Evolutionary conservation across 2,329 filamentous ascomycete genomes (phyloP).

Genomic region (Fusarium phyllophilum): DNA sequence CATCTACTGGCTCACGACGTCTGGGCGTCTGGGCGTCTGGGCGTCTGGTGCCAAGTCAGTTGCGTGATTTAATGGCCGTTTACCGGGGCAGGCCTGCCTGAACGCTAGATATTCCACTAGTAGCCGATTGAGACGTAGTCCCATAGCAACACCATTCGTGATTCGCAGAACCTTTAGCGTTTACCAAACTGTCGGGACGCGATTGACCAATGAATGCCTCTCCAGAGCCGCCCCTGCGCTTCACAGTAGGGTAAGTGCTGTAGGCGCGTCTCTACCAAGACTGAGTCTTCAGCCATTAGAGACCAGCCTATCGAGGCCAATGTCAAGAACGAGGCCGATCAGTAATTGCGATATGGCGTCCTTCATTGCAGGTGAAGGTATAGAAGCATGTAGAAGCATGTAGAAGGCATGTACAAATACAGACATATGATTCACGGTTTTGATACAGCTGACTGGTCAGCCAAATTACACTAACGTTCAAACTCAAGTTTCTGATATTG

Average conservation of each 20-base stretch:
- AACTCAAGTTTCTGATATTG: too few species aligned
- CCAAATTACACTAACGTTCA: too few species aligned
- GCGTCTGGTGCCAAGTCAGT: background rate
- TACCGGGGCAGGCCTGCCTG: accelerated
- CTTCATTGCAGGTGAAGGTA: background rate
- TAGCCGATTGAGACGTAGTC: accelerated
- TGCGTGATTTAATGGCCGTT: background rate
- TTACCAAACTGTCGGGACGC: background rate
- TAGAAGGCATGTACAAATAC: too few species aligned
- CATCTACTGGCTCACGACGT: background rate
- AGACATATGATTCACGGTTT: too few species aligned
- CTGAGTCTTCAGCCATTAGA: background rate
- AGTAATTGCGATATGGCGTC: background rate
- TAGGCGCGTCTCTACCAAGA: too few species aligned
- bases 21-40: too few species aligned
- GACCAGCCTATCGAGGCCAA: background rate
- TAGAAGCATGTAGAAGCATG: too few species aligned
- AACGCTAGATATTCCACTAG: background rate
- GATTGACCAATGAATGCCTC: background rate
- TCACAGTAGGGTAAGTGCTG: background rate
- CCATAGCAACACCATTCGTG: accelerated
- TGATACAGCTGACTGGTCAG: too few species aligned
- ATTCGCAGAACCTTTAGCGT: background rate
- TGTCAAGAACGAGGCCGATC: background rate
- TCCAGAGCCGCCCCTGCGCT: background rate